Evolutionary conservation across 1,284 basidiomycete genomes (phyloP).

Genomic region (Ustilago esculenta): DNA sequence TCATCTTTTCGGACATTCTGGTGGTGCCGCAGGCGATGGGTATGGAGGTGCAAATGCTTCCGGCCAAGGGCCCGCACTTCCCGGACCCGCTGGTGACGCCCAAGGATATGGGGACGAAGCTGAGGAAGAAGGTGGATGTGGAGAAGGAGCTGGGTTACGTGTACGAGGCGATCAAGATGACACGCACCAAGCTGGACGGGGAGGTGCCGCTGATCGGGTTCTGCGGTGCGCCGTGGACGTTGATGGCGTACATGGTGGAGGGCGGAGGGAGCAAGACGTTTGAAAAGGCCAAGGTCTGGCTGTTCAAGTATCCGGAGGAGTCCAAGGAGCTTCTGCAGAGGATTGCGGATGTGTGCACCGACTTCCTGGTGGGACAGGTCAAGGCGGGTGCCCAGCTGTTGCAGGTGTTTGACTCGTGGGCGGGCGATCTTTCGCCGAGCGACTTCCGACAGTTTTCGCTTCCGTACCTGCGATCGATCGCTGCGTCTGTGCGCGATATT

Average conservation of each 20-base stretch:
- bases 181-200: conserved; percentile 61
- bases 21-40: conserved; percentile 67
- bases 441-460: conserved; percentile 65
- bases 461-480: conserved; percentile 62
- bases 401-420: conserved; percentile 67
- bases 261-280: conserved; percentile 65
- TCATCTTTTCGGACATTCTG: conserved; percentile 67
- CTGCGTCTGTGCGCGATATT: conserved; percentile 58
- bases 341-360: conserved; percentile 62
- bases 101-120: conserved; percentile 55
- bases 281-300: conserved; percentile 66
- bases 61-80: conserved; percentile 64
- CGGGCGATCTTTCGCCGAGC: conserved; percentile 65
- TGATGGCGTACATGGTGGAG: conserved; percentile 67
- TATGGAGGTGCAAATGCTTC: conserved; percentile 65
- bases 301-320: conserved; percentile 64
- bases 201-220: conserved; percentile 66
- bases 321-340: conserved; percentile 60
- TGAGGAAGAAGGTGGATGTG: conserved; percentile 64
- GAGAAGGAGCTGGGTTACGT: conserved; percentile 66
- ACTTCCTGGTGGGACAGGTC: conserved; percentile 65
- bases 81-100: conserved; percentile 61
- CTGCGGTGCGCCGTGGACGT: conserved; percentile 66
- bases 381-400: conserved; percentile 63
- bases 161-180: conserved; percentile 62